phyloP scores from a whole-genome alignment of 169 alveolate genomes.

The Cryptosporidium sp. region DNA sequence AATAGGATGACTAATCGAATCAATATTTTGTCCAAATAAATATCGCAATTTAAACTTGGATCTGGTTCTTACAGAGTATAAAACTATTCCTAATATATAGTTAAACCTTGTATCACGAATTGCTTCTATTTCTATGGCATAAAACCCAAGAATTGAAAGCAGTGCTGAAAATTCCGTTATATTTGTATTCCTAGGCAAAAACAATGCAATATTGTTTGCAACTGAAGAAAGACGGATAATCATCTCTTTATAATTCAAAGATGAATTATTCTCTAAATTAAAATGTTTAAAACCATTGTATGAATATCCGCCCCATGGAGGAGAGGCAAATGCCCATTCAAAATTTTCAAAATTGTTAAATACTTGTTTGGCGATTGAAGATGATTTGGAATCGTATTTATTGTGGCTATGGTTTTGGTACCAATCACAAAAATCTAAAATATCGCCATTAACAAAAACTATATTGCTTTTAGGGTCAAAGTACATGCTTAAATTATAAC shows the following conservation, averaged over 20 bases:
- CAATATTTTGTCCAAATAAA: conserved; percentile 52
- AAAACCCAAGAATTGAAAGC: conserved; percentile 33
- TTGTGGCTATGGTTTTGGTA: background rate
- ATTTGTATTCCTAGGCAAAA: conserved; percentile 61
- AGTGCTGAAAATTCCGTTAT: conserved; percentile 40
- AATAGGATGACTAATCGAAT: background rate
- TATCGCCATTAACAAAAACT: conserved; percentile 53
- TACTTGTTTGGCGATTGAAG: background rate
- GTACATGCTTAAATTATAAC: conserved; percentile 7
- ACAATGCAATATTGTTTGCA: conserved; percentile 52
- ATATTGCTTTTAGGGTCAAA: conserved; percentile 62
- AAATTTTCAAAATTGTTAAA: conserved; percentile 21
- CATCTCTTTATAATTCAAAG: conserved; percentile 41
- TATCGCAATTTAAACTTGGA: conserved; percentile 25
- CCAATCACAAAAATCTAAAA: conserved; percentile 64
- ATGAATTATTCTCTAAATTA: conserved; percentile 4
- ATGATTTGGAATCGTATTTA: background rate
- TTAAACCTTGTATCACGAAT: conserved; percentile 54
- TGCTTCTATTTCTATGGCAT: conserved; percentile 62
- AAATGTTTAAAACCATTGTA: conserved; percentile 29
- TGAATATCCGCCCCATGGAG: conserved; percentile 75
- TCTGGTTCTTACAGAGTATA: conserved; percentile 21
- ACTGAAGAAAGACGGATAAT: conserved; percentile 37
- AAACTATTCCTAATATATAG: conserved; percentile 38
- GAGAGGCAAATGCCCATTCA: conserved; percentile 74